phyloP scores from a whole-genome alignment of 2,329 filamentous ascomycete genomes.

The Monilinia polystroma region DNA sequence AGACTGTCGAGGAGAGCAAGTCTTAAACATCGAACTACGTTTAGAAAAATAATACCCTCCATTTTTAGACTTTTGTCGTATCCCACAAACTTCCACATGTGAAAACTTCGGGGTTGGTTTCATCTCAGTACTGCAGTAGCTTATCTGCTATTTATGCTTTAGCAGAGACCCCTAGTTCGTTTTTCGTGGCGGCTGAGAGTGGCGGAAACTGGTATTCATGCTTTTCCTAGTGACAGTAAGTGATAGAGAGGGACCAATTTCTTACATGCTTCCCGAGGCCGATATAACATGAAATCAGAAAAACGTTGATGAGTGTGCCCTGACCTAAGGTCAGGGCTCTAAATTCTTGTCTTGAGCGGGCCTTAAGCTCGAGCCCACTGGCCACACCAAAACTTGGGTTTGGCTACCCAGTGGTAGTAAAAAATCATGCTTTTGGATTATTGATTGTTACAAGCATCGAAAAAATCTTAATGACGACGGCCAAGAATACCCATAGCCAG shows the following conservation, averaged over 20 bases:
- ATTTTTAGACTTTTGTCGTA: background rate
- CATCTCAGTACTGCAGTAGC: background rate
- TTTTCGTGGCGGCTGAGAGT: background rate
- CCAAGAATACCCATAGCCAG: background rate
- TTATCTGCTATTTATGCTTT: background rate
- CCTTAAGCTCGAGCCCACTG: background rate
- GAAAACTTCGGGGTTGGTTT: background rate
- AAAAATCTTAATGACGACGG: background rate
- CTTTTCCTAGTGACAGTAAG: background rate
- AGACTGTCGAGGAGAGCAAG: constrained; percentile 21
- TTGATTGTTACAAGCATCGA: background rate
- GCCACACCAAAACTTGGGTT: background rate
- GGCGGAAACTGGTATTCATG: background rate
- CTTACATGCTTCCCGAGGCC: background rate
- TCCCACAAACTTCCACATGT: background rate
- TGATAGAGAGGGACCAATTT: background rate
- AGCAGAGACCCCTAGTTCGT: background rate
- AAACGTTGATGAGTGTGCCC: background rate
- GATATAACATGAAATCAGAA: background rate
- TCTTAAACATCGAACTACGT: background rate
- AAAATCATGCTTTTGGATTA: background rate
- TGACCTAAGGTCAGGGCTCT: background rate
- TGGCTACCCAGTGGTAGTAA: background rate
- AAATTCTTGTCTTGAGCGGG: too few relatives aligned
- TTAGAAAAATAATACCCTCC: background rate